Conservation (phyloP, 768 basidiomycete genomes). For the Piloderma croceum region DNA sequence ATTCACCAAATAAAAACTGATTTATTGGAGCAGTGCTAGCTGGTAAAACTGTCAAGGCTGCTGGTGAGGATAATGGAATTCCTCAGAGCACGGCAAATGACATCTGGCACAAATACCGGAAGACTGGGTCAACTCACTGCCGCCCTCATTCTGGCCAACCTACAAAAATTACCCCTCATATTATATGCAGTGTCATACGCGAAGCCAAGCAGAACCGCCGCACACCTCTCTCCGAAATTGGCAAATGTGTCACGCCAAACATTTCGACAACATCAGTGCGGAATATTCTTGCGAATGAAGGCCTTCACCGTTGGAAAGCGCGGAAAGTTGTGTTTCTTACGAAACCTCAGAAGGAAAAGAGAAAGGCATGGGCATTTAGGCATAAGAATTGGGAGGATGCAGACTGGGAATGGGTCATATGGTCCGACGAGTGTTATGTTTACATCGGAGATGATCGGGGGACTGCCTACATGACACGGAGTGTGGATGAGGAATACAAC, state of each 20-base stretch:
- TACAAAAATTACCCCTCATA: conserved; percentile 2
- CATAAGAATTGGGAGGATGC: neutral
- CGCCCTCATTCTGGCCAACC: conserved; percentile 15
- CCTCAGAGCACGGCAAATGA: conserved; percentile 8
- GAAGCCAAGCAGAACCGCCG: conserved; percentile 5
- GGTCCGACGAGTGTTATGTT: conserved; percentile 14
- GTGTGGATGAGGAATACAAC: conserved; percentile 9
- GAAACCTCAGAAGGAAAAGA: conserved; percentile 5
- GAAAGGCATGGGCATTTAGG: conserved; percentile 7
- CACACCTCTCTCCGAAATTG: conserved; percentile 9
- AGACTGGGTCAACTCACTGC: conserved; percentile 17
- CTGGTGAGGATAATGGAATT: conserved; percentile 5
- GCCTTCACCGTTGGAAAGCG: conserved; percentile 11
- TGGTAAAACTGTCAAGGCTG: conserved; percentile 5
- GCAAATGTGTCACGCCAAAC: conserved; percentile 7
- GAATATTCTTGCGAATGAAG: conserved; percentile 5
- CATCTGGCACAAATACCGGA: conserved; percentile 15
- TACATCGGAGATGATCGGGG: conserved; percentile 6
- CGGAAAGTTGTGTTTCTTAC: conserved; percentile 11
- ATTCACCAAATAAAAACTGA: conserved; percentile 12
- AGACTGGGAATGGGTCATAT: conserved; percentile 10
- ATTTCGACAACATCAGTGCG: conserved; percentile 8
- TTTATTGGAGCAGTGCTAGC: conserved; percentile 13
- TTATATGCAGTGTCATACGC: neutral
- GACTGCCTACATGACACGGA: conserved; percentile 9